Conservation (phyloP, 1,284 basidiomycete genomes). For the Apiotrichum gracile region DNA sequence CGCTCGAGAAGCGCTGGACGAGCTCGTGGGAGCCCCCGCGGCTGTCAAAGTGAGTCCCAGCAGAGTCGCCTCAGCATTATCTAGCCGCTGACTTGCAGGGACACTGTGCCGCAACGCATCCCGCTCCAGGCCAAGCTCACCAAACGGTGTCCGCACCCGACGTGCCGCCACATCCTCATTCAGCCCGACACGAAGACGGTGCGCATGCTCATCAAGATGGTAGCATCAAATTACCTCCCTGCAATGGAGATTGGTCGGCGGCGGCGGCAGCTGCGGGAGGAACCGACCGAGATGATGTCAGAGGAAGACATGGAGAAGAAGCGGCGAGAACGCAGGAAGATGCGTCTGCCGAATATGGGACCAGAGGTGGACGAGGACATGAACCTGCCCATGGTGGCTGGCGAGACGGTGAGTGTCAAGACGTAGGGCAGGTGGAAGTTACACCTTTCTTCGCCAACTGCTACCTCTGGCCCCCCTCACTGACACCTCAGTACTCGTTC, state of each 20-base stretch:
- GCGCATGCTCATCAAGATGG: slow-evolving; percentile 93
- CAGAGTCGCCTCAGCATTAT: too few relatives aligned
- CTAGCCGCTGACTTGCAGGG: slow-evolving; percentile 2
- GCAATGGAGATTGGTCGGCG: slow-evolving; percentile 64
- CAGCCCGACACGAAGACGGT: slow-evolving; percentile 96
- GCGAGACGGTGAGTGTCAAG: slow-evolving; percentile 25
- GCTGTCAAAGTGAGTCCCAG: slow-evolving; percentile 57
- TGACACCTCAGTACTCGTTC: slow-evolving; percentile 72
- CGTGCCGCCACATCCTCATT: slow-evolving; percentile 91
- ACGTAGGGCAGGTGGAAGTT: background rate
- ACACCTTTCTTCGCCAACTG: too few relatives aligned
- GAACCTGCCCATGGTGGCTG: slow-evolving; percentile 21
- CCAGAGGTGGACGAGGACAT: slow-evolving; percentile 29
- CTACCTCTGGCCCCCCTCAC: too few relatives aligned
- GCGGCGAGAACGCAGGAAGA: slow-evolving; percentile 6
- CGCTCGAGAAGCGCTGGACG: slow-evolving; percentile 71
- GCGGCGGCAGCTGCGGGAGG: slow-evolving; percentile 17
- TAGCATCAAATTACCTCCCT: slow-evolving; percentile 88
- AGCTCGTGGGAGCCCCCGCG: slow-evolving; percentile 69
- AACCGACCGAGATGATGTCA: background rate
- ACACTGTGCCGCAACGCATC: slow-evolving; percentile 69
- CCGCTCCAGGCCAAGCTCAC: slow-evolving; percentile 87
- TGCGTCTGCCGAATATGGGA: background rate
- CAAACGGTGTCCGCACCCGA: slow-evolving; percentile 73
- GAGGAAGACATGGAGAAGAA: slow-evolving; percentile 7